Evolutionary conservation across 2,329 filamentous ascomycete genomes (phyloP).

Genomic region (Endothia cerciana): DNA sequence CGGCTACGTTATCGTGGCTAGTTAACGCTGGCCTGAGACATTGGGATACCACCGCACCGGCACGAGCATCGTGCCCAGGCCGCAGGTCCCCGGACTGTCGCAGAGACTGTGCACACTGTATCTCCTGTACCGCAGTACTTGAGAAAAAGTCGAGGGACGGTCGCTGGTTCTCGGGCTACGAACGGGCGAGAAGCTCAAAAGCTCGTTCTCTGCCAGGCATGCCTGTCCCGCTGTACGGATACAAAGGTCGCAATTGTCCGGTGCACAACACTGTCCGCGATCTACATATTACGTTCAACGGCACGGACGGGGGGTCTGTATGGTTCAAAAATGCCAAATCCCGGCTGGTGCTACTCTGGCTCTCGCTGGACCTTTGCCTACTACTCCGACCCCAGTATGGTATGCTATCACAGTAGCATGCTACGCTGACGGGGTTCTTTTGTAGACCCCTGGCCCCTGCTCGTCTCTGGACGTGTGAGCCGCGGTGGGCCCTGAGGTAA

Average conservation of each 20-base stretch:
- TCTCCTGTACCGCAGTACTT: neutral
- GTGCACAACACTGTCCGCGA: neutral
- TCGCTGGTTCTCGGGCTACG: neutral
- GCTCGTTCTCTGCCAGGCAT: neutral
- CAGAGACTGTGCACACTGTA: neutral
- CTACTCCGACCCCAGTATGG: neutral
- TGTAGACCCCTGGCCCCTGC: constrained; percentile 9
- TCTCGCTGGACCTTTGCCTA: neutral
- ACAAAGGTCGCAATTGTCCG: no score
- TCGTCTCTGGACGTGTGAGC: neutral
- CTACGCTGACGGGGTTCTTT: constrained; percentile 12
- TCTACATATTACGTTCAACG: neutral
- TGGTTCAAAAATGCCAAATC: neutral
- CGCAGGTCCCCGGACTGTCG: no score
- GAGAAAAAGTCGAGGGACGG: neutral
- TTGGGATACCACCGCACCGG: no score
- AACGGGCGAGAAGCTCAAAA: neutral
- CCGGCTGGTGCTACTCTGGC: neutral
- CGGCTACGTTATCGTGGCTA: neutral
- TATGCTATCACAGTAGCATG: neutral
- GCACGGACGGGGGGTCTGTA: neutral
- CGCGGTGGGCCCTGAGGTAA: constrained; percentile 1
- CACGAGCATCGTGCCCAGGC: no score
- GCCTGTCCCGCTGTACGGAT: neutral
- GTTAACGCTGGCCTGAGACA: neutral